Percentiles rank a stretch among this genome's conserved stretches.
phyloP scores from a whole-genome alignment of 148 eudicot genomes.

The Limonium bicolor region DNA sequence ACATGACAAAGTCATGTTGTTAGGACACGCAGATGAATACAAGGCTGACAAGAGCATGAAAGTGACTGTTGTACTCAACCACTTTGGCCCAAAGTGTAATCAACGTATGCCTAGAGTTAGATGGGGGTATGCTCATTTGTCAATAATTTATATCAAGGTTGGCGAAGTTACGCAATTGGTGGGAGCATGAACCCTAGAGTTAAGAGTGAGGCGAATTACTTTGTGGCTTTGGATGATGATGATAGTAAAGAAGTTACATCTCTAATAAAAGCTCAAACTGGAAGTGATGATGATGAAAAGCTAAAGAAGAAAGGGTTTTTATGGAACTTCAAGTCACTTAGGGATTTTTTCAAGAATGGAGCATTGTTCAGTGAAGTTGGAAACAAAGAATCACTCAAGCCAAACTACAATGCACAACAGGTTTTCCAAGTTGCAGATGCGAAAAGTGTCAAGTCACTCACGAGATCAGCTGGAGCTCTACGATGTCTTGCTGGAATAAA shows the following conservation, averaged over 20 bases:
- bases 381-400: conserved; percentile 26
- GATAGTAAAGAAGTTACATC: no score
- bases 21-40: background rate
- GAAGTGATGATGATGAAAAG: no score
- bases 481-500: conserved; percentile 27
- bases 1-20: background rate
- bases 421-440: conserved; percentile 41
- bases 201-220: background rate
- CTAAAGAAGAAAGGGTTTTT: no score
- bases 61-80: background rate
- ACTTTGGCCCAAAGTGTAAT: background rate
- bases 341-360: conserved; percentile 70
- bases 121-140: background rate
- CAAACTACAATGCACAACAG: conserved; percentile 38
- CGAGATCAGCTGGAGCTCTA: conserved; percentile 54
- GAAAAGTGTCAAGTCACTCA: conserved; percentile 30
- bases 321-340: conserved; percentile 39
- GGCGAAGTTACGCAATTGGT: background rate
- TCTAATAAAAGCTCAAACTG: no score
- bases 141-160: background rate
- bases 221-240: no score
- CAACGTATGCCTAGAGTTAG: conserved; percentile 1
- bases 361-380: conserved; percentile 32
- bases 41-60: background rate
- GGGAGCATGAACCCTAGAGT: background rate